Evolutionary conservation across 345 rosid genomes (phyloP).

Genomic region (Excoecaria cochinchinensis): DNA sequence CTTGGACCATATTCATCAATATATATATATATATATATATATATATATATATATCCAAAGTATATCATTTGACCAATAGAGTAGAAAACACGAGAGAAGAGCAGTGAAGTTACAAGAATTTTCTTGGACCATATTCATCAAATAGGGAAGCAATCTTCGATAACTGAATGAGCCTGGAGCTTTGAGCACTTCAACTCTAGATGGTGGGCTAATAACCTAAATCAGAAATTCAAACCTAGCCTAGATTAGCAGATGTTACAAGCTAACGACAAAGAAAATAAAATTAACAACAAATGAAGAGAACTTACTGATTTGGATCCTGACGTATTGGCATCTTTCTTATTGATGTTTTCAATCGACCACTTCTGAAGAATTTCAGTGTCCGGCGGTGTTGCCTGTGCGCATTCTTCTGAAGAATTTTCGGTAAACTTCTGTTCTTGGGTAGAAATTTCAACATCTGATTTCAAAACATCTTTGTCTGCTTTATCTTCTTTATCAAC

Average conservation of each 20-base stretch:
- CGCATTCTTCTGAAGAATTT: constrained; percentile 20
- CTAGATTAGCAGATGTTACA: background rate
- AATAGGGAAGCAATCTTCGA: constrained; percentile 75
- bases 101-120: constrained; percentile 28
- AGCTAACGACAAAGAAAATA: background rate
- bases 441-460: background rate
- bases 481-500: background rate
- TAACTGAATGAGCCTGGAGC: constrained; percentile 55
- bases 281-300: background rate
- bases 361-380: constrained; percentile 22
- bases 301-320: constrained; percentile 10
- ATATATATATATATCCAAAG: too few relatives aligned
- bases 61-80: too few relatives aligned
- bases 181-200: constrained; percentile 45
- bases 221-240: background rate
- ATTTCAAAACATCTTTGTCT: background rate
- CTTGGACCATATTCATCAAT: too few relatives aligned
- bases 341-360: background rate
- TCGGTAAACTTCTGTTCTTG: background rate
- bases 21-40: too few relatives aligned
- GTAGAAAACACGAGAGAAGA: too few relatives aligned
- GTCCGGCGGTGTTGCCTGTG: constrained; percentile 49
- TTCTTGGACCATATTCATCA: constrained; percentile 48
- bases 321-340: constrained; percentile 10
- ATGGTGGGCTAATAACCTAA: constrained; percentile 39